Evolutionary conservation across 2,329 filamentous ascomycete species (phyloP), one percentile per base, ranked within the genome.

Genomic region (Nigrospora oryzae): DNA sequence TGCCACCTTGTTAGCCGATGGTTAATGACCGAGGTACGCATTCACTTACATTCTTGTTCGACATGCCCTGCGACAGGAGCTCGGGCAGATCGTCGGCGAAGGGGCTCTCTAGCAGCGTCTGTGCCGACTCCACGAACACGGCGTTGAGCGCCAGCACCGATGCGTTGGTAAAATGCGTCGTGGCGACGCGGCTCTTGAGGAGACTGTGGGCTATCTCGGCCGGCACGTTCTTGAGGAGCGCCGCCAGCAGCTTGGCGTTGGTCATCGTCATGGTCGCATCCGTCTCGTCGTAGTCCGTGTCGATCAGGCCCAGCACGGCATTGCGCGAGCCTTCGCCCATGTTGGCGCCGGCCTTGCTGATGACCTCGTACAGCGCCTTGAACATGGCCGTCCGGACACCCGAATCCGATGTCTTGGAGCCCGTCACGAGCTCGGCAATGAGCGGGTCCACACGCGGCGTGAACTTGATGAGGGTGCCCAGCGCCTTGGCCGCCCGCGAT

Each of bases 331-430:
- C 71, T 57, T 97, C 93, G 56, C 87, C 90, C 93, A 98, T 98
- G 66, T 91, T 96, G 46, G 76, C 75, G 44, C 93, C 93, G 15
- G 90, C 91, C 66, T 95, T 95, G 72, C 88, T 91, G 49, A 98
- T 84, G 30, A 98, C 93, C 60, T 97, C 91, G 60, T 94, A 96
- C 38, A 98, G 69, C 3, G 93, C 93, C 71, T 94, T 95, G 57
- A 98, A 76, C 93, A 98, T 98, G 28, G 93, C 93, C 53, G 86
- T 93, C 66, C 81, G 87, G 51, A 98, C 93, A 38, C 91, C 91
- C 6, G 81, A 61, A 59, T 97, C 91, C 2, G 79, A 70, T 0
- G 93, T 97, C 72, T 91, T 96, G 23, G 89, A 93, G 39, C 93
- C 93, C n/a, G 93, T 86, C 16, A 97, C 89, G 40, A 98, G 76